Base-by-base conservation (phyloP, 108 stramenopile species). In the Nitzschia sp. region DNA sequence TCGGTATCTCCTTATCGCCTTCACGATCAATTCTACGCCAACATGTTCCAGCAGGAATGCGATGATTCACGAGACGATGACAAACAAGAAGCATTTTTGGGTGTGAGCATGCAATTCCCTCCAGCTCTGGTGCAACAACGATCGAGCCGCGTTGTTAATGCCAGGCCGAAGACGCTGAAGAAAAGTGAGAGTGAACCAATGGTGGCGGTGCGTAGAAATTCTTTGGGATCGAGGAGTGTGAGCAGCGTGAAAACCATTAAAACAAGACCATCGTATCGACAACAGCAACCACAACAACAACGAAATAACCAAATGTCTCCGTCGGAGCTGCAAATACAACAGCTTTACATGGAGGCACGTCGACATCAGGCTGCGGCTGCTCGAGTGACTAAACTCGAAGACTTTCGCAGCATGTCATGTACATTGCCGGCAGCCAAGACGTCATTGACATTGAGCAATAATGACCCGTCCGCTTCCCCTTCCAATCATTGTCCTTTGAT, bases 341-440 rank as follows among this genome's bases (percentile, higher is more conserved):
- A 59, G 33, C 31, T 59, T 13, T 31, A 34, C 2, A 13, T 34
- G 57, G 61, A 62, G 1, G 61, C 61, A 0, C 4, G 19, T 0
- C 35, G 38, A 13, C 61, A 62, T 46, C 61, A 46, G 26, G 38
- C 13, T 1, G 61, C 35, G 13, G 26, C 36, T 0, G 35, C 61
- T 1, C 36, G 38, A 46, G 61, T 62, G 18, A 45, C 38, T 19
- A n/a, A 1, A 1, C 25, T 62, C 24, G 8, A 31, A 42, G 61
- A 62, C 25, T 62, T 62, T 23, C 61, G 46, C 13, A 46, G 9
- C 19, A 25, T 62, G 38, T 45, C 38, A 13, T 62, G 42, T 34
- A 62, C 61, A 1, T 26, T 62, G 21, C 61, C 61, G 13, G 61
- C 61, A 0, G 61, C 32, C 32, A 51, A 51, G 21, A 17, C 13